Percentiles rank a stretch among this genome's conserved stretches.
Evolutionary conservation across 768 basidiomycete genomes (phyloP).

Genomic region (Hydnomerulius pinastri): DNA sequence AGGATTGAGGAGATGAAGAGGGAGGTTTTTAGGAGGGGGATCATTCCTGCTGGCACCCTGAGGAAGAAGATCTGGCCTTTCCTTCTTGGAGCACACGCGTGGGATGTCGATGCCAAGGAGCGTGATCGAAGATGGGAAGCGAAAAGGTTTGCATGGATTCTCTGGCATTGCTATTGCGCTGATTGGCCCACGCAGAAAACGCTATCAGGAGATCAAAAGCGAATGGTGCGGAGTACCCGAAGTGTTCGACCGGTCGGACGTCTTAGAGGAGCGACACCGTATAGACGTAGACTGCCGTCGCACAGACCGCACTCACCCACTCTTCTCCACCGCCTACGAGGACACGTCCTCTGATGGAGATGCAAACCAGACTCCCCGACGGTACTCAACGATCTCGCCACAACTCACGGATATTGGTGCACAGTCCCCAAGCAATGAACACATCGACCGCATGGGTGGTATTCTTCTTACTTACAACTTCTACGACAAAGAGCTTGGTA

Average conservation of each 20-base stretch:
- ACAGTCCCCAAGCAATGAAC: slow-evolving; percentile 87
- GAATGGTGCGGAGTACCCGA: slow-evolving; percentile 86
- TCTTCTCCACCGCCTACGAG: slow-evolving; percentile 62
- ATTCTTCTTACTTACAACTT: slow-evolving; percentile 92
- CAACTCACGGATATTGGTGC: slow-evolving; percentile 74
- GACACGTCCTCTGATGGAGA: slow-evolving; percentile 47
- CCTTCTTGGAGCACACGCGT: slow-evolving; percentile 79
- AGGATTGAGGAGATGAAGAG: slow-evolving; percentile 67
- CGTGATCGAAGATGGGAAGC: slow-evolving; percentile 60
- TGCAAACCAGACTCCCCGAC: slow-evolving; percentile 49
- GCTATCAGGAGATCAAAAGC: slow-evolving; percentile 69
- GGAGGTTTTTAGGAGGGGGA: slow-evolving; percentile 79
- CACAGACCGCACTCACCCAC: slow-evolving; percentile 91
- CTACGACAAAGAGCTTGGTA: slow-evolving; percentile 85
- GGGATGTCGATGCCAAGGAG: slow-evolving; percentile 69
- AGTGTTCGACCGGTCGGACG: slow-evolving; percentile 77
- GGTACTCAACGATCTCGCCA: slow-evolving; percentile 75
- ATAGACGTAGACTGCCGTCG: slow-evolving; percentile 97
- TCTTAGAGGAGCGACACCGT: slow-evolving; percentile 88
- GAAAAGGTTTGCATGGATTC: slow-evolving; percentile 51
- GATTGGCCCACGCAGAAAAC: slow-evolving; percentile 45
- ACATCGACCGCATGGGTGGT: slow-evolving; percentile 83
- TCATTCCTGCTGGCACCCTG: slow-evolving; percentile 52
- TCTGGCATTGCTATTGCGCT: slow-evolving; percentile 4
- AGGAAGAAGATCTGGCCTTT: slow-evolving; percentile 90